phyloP scores from a whole-genome alignment of 2,329 filamentous ascomycete genomes.

The Lasiodiplodia sp. region DNA sequence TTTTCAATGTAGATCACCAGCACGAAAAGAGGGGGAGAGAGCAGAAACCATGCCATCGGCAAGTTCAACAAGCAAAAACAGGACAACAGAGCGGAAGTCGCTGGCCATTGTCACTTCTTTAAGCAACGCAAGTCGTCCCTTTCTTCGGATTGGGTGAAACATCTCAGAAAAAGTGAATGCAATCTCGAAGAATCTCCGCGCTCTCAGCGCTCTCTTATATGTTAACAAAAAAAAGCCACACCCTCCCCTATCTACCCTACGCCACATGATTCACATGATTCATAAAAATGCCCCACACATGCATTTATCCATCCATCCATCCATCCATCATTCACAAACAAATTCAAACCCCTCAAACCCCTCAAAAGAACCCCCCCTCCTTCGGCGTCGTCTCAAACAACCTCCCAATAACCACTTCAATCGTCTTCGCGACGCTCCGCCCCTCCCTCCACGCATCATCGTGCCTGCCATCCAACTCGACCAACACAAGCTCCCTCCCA shows the following conservation, averaged over 20 bases:
- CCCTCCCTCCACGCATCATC: conserved; percentile 71
- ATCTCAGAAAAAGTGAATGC: not conserved
- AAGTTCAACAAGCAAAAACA: too few species aligned
- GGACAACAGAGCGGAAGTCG: too few species aligned
- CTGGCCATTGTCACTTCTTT: rapidly evolving
- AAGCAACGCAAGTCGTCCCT: too few species aligned
- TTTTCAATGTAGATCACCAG: too few species aligned
- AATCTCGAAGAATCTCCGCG: not conserved
- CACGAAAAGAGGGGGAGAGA: too few species aligned
- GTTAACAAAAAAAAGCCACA: not conserved
- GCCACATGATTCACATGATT: too few species aligned
- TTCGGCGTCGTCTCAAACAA: conserved; percentile 26
- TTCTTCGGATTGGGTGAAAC: too few species aligned
- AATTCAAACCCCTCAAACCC: too few species aligned
- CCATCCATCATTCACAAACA: too few species aligned
- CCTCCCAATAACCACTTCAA: conserved; percentile 40
- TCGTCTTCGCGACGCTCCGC: conserved; percentile 58
- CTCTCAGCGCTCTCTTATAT: not conserved
- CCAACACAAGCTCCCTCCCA: conserved; percentile 43
- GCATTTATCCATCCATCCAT: not conserved
- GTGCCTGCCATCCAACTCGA: conserved; percentile 65
- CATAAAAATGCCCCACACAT: not conserved
- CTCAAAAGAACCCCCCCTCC: conserved; percentile 18
- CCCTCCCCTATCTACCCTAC: not conserved
- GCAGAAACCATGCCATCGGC: too few species aligned